A percentile compares a stretch with the other conserved stretches of the same genome.
phyloP scores from a whole-genome alignment of 371 early-diverging fungal species.

The Mortierella sp. region DNA sequence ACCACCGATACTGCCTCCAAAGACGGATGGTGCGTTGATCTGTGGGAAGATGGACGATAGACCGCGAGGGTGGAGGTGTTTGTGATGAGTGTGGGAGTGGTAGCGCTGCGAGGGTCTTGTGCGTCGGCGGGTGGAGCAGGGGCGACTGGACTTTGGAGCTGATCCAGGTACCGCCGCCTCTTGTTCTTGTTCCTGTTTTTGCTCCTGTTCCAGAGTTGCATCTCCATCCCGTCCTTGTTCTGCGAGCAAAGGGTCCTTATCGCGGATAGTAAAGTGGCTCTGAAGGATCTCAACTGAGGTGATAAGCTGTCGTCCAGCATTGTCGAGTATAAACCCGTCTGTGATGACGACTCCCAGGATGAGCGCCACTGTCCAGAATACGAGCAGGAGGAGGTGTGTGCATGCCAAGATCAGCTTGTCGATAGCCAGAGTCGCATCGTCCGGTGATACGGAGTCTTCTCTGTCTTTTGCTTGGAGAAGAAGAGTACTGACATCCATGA shows the following conservation, averaged over 20 bases:
- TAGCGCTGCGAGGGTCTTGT: conserved; percentile 3
- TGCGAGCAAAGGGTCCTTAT: not conserved
- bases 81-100: not conserved
- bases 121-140: not conserved
- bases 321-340: not conserved
- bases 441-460: not conserved
- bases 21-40: not conserved
- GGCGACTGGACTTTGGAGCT: not conserved
- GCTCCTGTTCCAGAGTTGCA: not conserved
- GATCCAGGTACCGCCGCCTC: not conserved
- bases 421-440: not conserved
- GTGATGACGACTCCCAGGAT: conserved; percentile 3
- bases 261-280: not conserved
- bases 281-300: not conserved
- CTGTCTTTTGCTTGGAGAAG: not conserved
- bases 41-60: not conserved
- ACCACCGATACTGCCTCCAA: not conserved
- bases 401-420: not conserved
- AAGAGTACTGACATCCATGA: not conserved
- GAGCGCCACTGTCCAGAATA: not conserved
- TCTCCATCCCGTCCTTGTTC: not conserved
- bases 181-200: not conserved
- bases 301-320: not conserved
- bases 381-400: not conserved
- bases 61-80: not conserved